Evolutionary conservation across 495 filamentous ascomycete species (phyloP), one percentile per base, ranked within the genome.

Genomic region (Aspergillus heteromorphus): DNA sequence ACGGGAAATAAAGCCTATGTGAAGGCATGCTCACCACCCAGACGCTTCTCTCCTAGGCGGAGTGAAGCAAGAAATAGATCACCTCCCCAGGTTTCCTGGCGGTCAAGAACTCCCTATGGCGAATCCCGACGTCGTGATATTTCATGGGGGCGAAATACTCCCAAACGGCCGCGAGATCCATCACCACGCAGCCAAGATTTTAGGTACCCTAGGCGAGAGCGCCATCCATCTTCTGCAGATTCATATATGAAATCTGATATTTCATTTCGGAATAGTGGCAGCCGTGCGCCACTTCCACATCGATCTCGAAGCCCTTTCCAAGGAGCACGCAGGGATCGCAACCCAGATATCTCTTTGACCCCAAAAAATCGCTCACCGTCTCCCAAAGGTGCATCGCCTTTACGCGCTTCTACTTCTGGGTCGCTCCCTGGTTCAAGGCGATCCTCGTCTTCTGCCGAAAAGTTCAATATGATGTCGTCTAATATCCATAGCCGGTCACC

Each of bases 1-100:
- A 60, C 54, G 51, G 69, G 62, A 4, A 62, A 55, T 49, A 57
- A 58, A 27, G 61, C 66, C 23, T 74, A 73, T 45, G 53, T 48
- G 4, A 69, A 77, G 49, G 53, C 69, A 41, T 69, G 74, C 49
- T 73, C 76, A 11, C 69, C 75, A 25, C 63, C 68, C 13, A 66
- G 77, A 56, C 61, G 72, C 18, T 74, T 73, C 59, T 74, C 78
- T 49, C 76, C 78, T 20, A 62, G 76, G 62, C 67, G 77, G 62
- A n/a, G 34, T 13, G 73, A 80, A 54, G 71, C 67, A 34, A 71
- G 74, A 41, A 60, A 63, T 11, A 66, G 71, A 55, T 78, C 76
- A 11, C 77, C 77, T 38, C 59, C 54, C 17, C 64, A 65, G 42
- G 51, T 60, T 7, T 66, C 62, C 2, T 73, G 78, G 68, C 70